Conservation (phyloP, 768 basidiomycete species). For the Artomyces pyxidatus region DNA sequence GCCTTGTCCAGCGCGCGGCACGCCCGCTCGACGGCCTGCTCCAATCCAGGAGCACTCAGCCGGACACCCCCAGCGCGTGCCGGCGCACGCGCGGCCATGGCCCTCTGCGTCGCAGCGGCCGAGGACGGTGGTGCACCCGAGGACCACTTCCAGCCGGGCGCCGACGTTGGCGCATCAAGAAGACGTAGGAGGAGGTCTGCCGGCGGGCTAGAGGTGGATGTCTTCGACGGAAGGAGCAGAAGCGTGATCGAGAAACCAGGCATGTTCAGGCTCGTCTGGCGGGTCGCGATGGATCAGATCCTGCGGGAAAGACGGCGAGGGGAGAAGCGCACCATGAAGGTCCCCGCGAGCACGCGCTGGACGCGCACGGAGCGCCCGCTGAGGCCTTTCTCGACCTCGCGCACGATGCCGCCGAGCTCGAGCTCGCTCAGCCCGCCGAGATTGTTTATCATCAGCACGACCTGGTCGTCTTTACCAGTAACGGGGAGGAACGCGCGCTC, state of each 20-base stretch:
- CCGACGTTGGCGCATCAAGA: conserved; percentile 57
- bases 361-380: conserved; percentile 47
- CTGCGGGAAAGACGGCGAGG: background rate
- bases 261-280: conserved; percentile 85
- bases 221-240: conserved; percentile 54
- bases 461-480: conserved; percentile 52
- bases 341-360: conserved; percentile 63
- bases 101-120: conserved; percentile 1
- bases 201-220: conserved; percentile 32
- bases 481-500: conserved; percentile 77
- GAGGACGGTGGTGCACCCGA: conserved; percentile 34
- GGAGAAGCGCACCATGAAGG: conserved; percentile 69
- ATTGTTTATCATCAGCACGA: conserved; percentile 82
- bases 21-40: conserved; percentile 45
- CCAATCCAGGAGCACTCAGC: conserved; percentile 40
- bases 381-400: conserved; percentile 50
- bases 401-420: conserved; percentile 63
- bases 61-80: conserved; percentile 1
- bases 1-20: conserved; percentile 62
- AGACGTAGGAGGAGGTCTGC: conserved; percentile 47
- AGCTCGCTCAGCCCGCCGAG: conserved; percentile 81
- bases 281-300: background rate
- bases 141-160: conserved; percentile 85
- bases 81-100: conserved; percentile 7
- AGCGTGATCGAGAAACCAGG: conserved; percentile 85